Base-by-base conservation (phyloP, 768 basidiomycete species). In the Mycena metata region DNA sequence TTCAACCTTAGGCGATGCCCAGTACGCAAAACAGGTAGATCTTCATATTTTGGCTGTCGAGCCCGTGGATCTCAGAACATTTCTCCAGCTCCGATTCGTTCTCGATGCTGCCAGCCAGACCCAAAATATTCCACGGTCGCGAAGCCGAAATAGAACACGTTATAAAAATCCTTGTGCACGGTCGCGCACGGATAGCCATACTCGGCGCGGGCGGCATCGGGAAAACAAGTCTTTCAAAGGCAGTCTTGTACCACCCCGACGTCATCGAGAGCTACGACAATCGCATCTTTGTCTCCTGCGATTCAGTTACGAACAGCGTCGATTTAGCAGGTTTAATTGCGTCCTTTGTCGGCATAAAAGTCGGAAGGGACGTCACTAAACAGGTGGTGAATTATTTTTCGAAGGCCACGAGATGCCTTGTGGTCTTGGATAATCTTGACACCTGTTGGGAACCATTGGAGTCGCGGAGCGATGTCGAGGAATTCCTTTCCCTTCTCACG, bases 121-220 rank as follows among this genome's bases (percentile, higher is more conserved):
- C 64, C 1, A 66, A 59, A n/a, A 60, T 66, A 56, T 66, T 66
- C 9, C 49, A 66, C 19, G 66, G 66, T 16, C 66, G 66, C 6
- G 59, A 61, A 9, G n/a, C 33, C 5, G 59, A 67, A 24, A 30
- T 67, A 7, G 9, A 15, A 3, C 36, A 61, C 2, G 47, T 61
- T 24, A 26, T 67, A 7, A 10, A 24, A 13, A 16, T 19, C 21
- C 49, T 59, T 21, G 19, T 7, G 50, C 23, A 21, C 4, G 50
- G 17, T 8, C 5, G 3, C 5, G 26, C 50, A 6, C 7, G 50
- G 26, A 16, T 30, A 8, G 21, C 47, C 11, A 49, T 49, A 10
- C 39, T 39, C 39, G 39, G 39, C 2, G 39, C 39, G 11, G 39
- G 39, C 39, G 39, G 39, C 39, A 66, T 66, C 21, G 58, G 58